Evolutionary conservation across 2,329 filamentous ascomycete species (phyloP), one percentile per base, ranked within the genome.

Genomic region (Onygenales sp.): DNA sequence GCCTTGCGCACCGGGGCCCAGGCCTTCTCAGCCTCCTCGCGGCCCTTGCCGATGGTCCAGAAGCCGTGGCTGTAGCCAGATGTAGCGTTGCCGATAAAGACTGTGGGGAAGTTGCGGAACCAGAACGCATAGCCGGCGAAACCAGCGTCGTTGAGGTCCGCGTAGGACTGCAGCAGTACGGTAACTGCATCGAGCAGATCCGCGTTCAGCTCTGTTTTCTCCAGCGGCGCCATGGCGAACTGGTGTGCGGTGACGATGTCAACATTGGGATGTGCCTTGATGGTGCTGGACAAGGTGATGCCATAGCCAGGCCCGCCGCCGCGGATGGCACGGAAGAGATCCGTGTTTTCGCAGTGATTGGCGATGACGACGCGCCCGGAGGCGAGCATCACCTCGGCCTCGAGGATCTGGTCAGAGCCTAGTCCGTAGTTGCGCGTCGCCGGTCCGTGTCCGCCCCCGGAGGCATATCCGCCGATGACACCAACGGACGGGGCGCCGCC

Each of bases 311-410:
- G 36, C 77, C 82, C 81, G 0, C 82, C 81, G 3, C 81, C 81
- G 43, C 71, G 71, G 1, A 84, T 64, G 1, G 82, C 83, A 82
- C 81, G 86, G 68, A 80, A 85, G 1, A 86, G 69, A 48, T 84
- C 82, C 0, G 69, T 54, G 57, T 84, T 78, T 35, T 75, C 55
- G 0, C 59, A 60, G 0, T 67, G 71, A 2, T 69, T 75, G 0
- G 79, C 79, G 2, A 64, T 73, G 1, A 82, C 56, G n/a, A 75
- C 59, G 13, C 70, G 54, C 2, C 81, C 79, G 11, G 63, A 61
- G 0, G 72, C 76, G 4, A 75, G 78, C 11, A 85, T 71, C 1
- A 82, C 78, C 54, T 81, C 72, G 51, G 71, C 78, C 56, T 77
- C 72, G 2, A 86, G 69, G 0, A 77, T 73, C 49, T 85, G 76